phyloP scores from a whole-genome alignment of 352 stramenopile genomes.

The Globisporangium barbulae region DNA sequence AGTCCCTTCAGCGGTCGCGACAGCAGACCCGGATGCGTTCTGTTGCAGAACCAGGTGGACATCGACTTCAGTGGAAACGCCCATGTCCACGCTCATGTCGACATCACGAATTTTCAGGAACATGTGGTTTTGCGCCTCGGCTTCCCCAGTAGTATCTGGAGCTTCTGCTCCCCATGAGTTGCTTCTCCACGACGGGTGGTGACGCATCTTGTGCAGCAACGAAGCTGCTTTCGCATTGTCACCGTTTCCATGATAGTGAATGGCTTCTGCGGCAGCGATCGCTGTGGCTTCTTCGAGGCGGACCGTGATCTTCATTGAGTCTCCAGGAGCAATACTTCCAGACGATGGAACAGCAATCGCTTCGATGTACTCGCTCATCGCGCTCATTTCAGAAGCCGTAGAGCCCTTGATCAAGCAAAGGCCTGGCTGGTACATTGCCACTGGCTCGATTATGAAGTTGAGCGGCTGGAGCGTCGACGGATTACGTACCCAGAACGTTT shows the following conservation, averaged over 20 bases:
- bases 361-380: conserved; percentile 78
- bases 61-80: conserved; percentile 58
- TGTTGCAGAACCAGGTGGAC: conserved; percentile 71
- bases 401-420: conserved; percentile 66
- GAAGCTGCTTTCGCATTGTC: conserved; percentile 28
- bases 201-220: conserved; percentile 68
- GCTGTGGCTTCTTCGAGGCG: conserved; percentile 62
- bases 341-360: conserved; percentile 65
- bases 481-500: conserved; percentile 85
- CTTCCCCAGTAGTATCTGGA: conserved; percentile 33
- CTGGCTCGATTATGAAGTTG: conserved; percentile 69
- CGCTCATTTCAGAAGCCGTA: conserved; percentile 55
- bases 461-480: conserved; percentile 60
- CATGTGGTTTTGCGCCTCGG: conserved; percentile 64
- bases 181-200: conserved; percentile 77
- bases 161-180: conserved; percentile 78
- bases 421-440: conserved; percentile 60
- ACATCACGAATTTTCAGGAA: conserved; percentile 70
- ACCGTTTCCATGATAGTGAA: conserved; percentile 32
- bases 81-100: conserved; percentile 49
- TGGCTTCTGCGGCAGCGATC: conserved; percentile 20
- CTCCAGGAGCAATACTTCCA: conserved; percentile 62
- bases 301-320: conserved; percentile 78
- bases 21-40: conserved; percentile 25
- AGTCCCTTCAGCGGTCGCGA: conserved; percentile 18